A percentile compares a stretch with the other conserved stretches of the same genome.
These are phyloP conservation scores for Zanthoxylum bungeanum DNA, from an alignment of 345 rosid genomes.

Conservation along the genomic window DNA sequence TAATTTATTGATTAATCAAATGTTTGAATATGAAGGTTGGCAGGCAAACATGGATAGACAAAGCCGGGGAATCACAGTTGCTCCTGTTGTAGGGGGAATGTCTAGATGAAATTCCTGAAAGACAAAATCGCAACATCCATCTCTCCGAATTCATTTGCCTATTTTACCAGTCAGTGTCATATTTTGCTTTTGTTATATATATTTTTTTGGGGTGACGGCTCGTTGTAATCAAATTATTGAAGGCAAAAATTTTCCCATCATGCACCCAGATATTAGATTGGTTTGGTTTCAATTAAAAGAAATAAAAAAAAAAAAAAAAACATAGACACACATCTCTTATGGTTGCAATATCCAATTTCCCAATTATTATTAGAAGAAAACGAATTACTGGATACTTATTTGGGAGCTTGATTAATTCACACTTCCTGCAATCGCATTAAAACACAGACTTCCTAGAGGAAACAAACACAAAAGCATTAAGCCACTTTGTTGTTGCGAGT, in stretches of 20 bases:
- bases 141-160: background rate
- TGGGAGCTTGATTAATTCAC: no score
- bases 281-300: no score
- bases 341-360: background rate
- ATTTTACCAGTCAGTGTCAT: background rate
- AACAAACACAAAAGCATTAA: background rate
- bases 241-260: background rate
- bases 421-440: no score
- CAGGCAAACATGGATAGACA: conserved; percentile 47
- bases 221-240: background rate
- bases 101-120: conserved; percentile 17
- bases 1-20: background rate
- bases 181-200: background rate
- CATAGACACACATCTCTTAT: background rate
- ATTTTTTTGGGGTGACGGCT: background rate
- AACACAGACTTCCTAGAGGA: no score
- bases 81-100: conserved; percentile 33
- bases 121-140: background rate
- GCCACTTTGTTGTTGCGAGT: conserved; percentile 29
- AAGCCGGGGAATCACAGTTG: conserved; percentile 30
- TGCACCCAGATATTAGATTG: background rate
- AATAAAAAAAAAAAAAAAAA: background rate
- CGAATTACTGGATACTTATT: no score
- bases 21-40: conserved; percentile 35
- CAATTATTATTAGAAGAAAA: no score